phyloP scores from a whole-genome alignment of 768 basidiomycete genomes.

The Phanerochaete sordida region DNA sequence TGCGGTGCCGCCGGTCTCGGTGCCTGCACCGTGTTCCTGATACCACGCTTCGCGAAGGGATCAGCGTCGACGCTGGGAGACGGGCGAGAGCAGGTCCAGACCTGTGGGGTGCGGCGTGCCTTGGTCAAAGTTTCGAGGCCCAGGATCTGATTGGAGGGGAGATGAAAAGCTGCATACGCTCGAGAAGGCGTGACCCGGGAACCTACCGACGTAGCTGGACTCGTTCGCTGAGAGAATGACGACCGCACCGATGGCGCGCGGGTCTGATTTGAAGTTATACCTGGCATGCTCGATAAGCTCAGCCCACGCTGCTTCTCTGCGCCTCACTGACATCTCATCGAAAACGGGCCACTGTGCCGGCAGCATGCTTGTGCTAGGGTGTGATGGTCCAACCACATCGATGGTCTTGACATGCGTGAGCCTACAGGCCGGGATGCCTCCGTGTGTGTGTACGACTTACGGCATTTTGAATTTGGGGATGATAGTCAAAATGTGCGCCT shows the following conservation, averaged over 20 bases:
- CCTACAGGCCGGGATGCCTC: neutral
- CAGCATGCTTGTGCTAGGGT: slow-evolving; percentile 40
- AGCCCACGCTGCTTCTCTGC: neutral
- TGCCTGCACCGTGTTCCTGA: slow-evolving; percentile 71
- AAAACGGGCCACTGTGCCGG: slow-evolving; percentile 30
- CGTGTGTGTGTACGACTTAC: slow-evolving; percentile 24
- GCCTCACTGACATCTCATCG: slow-evolving; percentile 33
- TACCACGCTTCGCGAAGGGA: slow-evolving; percentile 64
- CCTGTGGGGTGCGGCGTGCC: slow-evolving; percentile 79
- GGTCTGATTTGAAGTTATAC: slow-evolving; percentile 48
- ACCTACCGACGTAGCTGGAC: slow-evolving; percentile 35
- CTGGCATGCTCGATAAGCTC: slow-evolving; percentile 11
- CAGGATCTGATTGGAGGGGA: slow-evolving; percentile 35
- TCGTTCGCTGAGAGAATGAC: slow-evolving; percentile 46
- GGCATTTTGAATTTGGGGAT: slow-evolving; percentile 40
- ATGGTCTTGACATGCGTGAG: slow-evolving; percentile 28
- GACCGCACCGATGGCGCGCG: slow-evolving; percentile 39
- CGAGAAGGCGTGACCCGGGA: neutral
- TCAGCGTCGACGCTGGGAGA: neutral
- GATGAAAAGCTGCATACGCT: slow-evolving; percentile 9
- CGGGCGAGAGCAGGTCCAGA: slow-evolving; percentile 25
- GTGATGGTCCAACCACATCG: slow-evolving; percentile 36
- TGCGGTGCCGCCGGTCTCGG: slow-evolving; percentile 41
- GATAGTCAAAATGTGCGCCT: slow-evolving; percentile 47
- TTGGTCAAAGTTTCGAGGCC: slow-evolving; percentile 52